These are phyloP conservation scores for Aspergillus ustus DNA, from an alignment of 2,329 filamentous ascomycete species.

Conservation along the genomic window DNA sequence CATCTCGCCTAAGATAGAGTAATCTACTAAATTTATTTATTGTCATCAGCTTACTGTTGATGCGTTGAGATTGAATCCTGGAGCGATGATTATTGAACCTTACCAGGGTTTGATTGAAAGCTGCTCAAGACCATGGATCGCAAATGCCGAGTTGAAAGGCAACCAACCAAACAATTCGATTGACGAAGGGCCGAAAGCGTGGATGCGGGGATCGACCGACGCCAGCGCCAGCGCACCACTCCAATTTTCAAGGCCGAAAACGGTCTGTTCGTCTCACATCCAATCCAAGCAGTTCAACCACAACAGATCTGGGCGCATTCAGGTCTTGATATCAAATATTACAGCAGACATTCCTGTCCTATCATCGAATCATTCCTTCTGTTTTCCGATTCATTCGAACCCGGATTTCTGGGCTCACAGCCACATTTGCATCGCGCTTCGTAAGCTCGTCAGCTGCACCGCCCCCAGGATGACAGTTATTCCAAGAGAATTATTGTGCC, in stretches of 20 bases:
- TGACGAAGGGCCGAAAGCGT: constrained; percentile 4
- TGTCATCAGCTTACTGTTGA: not conserved
- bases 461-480: not conserved
- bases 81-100: not conserved
- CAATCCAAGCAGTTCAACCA: not conserved
- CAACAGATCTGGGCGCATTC: not conserved
- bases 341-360: not conserved
- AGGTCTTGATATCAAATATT: not conserved
- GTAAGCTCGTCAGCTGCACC: not conserved
- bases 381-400: not conserved
- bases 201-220: constrained; percentile 11
- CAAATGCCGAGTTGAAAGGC: not conserved
- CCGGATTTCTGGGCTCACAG: not conserved
- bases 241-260: not conserved
- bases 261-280: not conserved
- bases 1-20: not conserved
- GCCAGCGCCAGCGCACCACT: not conserved
- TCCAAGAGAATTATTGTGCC: not conserved
- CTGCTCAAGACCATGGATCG: not conserved
- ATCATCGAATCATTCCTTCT: not conserved
- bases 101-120: too few species aligned
- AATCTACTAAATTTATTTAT: not conserved
- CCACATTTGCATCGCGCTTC: not conserved
- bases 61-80: too few species aligned
- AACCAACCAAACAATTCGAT: constrained; percentile 13